Evolutionary conservation across 2,329 filamentous ascomycete species (phyloP), one percentile per base, ranked within the genome.

Genomic region (Lasiodiplodia hormozganensis): DNA sequence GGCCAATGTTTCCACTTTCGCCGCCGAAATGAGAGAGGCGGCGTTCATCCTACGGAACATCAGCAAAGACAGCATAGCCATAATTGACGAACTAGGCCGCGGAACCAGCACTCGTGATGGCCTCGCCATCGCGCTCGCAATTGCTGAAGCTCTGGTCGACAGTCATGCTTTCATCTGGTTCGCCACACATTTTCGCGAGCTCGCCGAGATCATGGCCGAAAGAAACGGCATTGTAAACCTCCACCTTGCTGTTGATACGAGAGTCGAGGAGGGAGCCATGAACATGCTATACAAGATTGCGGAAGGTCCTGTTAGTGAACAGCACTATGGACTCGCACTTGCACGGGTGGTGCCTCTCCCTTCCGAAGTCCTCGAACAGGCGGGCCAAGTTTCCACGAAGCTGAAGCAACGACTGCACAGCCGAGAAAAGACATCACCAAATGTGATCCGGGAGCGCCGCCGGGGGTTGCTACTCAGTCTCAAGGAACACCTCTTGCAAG

Each of bases 1-100:
- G 80, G 90, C 91, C 18, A 98, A 97, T 71, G 87, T 97, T 28
- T 98, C 95, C 0, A 97, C 93, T 0, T 99, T 98, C 76, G 93
- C 94, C 0, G 87, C 93, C 0, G 96, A 99, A 79, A 98, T 99
- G 96, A 87, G 93, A 52, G 96, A 98, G 74, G 96, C 95, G 82
- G 93, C 94, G 0, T 97, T 96, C 77, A 97, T 99, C 67, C 81
- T 98, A 1, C 87, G 89, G 65, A 97, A 97, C 74, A 88, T 97
- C 68, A 90, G 94, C 71, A 84, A 85, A 7, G 87, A 88, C 58
- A 95, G 92, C 72, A 85, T 97, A 73, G 89, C 90, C 2, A 92
- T 99, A 60, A 88, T 99, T 62, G 96, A 99, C 73, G 96, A 99
- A 76, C 86, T 99, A 3, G 95, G 96, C 0, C 88, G 96, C 34